A percentile compares a stretch with the other conserved stretches of the same genome.
These are phyloP conservation scores for Jatropha curcas DNA, from an alignment of 345 rosid species.

Conservation along the genomic window DNA sequence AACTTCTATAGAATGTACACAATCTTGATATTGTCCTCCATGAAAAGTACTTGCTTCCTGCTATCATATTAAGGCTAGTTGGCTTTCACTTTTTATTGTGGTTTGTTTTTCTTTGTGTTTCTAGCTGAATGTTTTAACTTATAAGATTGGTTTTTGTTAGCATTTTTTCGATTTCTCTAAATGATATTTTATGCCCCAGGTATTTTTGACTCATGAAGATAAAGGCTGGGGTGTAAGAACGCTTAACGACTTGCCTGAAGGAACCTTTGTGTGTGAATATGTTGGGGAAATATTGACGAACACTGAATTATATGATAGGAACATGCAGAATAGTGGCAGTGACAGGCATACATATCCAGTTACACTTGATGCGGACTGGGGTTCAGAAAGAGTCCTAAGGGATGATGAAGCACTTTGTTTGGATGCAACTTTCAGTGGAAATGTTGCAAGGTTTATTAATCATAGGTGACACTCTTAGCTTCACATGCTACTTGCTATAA, in stretches of 20 bases:
- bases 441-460: slow-evolving; percentile 84
- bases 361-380: slow-evolving; percentile 87
- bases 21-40: no score
- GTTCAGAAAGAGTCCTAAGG: slow-evolving; percentile 44
- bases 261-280: slow-evolving; percentile 83
- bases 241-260: slow-evolving; percentile 63
- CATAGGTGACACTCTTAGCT: slow-evolving; percentile 54
- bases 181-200: slow-evolving; percentile 38
- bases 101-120: neutral
- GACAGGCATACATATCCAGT: slow-evolving; percentile 56
- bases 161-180: neutral
- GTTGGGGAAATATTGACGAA: slow-evolving; percentile 83
- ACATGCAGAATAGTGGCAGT: slow-evolving; percentile 26
- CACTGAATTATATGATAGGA: slow-evolving; percentile 58
- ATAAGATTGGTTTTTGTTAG: neutral
- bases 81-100: no score
- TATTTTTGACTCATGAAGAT: slow-evolving; percentile 60
- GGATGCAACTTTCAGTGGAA: slow-evolving; percentile 74
- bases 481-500: neutral
- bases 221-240: slow-evolving; percentile 93
- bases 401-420: slow-evolving; percentile 80
- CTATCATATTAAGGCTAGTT: neutral
- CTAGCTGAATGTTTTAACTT: neutral
- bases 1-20: no score
- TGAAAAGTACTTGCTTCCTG: no score